These are phyloP conservation scores for Fraxinus quadrangulata DNA, from an alignment of 257 asterid genomes.

Conservation along the genomic window DNA sequence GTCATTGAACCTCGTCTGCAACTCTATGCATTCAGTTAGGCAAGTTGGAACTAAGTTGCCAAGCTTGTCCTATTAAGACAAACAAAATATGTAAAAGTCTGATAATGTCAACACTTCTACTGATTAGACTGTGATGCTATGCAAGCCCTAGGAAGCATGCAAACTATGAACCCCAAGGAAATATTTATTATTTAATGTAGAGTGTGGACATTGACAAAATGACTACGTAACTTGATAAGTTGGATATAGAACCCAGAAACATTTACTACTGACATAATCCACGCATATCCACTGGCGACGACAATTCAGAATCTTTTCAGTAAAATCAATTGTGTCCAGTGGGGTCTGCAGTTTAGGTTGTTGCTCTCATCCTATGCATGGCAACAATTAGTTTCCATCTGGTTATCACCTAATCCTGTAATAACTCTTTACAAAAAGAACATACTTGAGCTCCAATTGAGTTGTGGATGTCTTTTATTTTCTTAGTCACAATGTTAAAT, in stretches of 20 bases:
- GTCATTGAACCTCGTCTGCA: constrained; percentile 14
- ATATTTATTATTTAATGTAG: too few relatives aligned
- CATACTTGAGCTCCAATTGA: background rate
- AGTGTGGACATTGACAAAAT: background rate
- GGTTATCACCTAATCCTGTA: background rate
- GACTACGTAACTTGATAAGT: background rate
- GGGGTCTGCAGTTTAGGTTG: background rate
- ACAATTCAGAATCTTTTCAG: too few relatives aligned
- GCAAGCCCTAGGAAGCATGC: background rate
- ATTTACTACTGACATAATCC: background rate
- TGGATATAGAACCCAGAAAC: background rate
- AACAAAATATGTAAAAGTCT: background rate
- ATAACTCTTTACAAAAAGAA: background rate
- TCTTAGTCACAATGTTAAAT: background rate
- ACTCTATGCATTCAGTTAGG: constrained; percentile 13
- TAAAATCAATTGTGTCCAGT: too few relatives aligned
- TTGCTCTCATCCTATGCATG: background rate
- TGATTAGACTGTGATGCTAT: background rate
- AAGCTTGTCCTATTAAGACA: background rate
- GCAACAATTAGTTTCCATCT: background rate
- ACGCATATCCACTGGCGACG: background rate
- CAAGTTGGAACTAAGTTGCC: background rate
- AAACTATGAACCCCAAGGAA: too few relatives aligned
- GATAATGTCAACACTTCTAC: background rate
- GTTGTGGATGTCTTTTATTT: too few relatives aligned